Evolutionary conservation across 179 eudicot genomes (phyloP).

Genomic region (Heliamphora pulchella): DNA sequence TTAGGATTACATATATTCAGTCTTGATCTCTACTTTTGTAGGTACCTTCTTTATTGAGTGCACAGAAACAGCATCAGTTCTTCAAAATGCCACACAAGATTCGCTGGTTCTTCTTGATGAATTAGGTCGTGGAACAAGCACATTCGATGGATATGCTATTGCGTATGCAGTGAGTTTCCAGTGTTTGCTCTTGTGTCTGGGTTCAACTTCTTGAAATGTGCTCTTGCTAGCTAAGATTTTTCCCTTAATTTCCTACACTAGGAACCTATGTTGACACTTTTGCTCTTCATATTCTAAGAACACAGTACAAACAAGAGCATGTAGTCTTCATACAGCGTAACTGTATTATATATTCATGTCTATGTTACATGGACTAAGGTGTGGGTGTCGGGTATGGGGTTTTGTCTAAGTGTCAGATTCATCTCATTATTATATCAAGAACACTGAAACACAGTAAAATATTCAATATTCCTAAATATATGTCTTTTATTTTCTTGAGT

Average conservation of each 20-base stretch:
- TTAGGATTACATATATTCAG: background rate
- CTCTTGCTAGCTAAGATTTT: background rate
- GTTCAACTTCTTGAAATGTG: conserved; percentile 11
- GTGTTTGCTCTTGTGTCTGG: conserved; percentile 1
- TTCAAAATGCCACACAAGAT: conserved; percentile 82
- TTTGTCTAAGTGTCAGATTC: too few relatives aligned
- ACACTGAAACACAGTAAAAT: too few relatives aligned
- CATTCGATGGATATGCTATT: conserved; percentile 96
- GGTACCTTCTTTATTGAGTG: conserved; percentile 97
- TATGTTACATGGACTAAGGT: too few relatives aligned
- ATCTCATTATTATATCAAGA: too few relatives aligned
- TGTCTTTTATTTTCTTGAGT: too few relatives aligned
- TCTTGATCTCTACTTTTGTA: conserved; percentile 24
- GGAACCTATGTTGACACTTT: too few relatives aligned
- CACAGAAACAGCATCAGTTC: conserved; percentile 96
- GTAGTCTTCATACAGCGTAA: background rate
- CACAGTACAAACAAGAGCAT: background rate
- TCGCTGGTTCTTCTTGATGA: conserved; percentile 97
- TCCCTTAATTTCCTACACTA: background rate
- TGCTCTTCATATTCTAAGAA: too few relatives aligned
- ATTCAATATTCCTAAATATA: too few relatives aligned
- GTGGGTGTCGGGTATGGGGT: too few relatives aligned
- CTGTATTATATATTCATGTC: background rate
- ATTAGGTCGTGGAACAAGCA: conserved; percentile 98
- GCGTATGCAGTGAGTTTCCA: conserved; percentile 88